Percentiles rank a stretch among this genome's conserved stretches.
Evolutionary conservation across 108 stramenopile genomes (phyloP).

Genomic region (Mediolabrus comicus): DNA sequence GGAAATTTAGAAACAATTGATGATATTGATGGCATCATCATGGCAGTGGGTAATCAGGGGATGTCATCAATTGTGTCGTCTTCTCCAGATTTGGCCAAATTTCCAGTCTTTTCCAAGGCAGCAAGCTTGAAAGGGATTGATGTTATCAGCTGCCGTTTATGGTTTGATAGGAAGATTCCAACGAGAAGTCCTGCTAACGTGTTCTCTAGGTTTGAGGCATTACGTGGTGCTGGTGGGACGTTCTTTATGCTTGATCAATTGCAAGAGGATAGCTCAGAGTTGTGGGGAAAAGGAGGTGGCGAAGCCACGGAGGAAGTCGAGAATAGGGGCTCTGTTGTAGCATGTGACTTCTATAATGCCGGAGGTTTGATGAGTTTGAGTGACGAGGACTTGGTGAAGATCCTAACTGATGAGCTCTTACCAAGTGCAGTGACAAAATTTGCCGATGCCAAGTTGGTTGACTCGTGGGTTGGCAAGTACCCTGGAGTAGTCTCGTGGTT

Average conservation of each 20-base stretch:
- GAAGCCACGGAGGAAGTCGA: conserved; percentile 10
- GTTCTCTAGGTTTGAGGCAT: conserved; percentile 82
- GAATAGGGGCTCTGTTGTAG: conserved; percentile 76
- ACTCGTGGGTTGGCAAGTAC: conserved; percentile 89
- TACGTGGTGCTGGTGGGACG: conserved; percentile 89
- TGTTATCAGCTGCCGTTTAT: conserved; percentile 81
- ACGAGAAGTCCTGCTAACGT: conserved; percentile 93
- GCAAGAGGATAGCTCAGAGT: conserved; percentile 58
- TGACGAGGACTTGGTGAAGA: conserved; percentile 83
- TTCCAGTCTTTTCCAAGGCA: conserved; percentile 67
- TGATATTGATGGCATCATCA: conserved; percentile 76
- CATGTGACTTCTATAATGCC: conserved; percentile 93
- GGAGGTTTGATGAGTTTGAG: conserved; percentile 75
- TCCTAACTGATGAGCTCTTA: conserved; percentile 76
- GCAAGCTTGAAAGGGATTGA: conserved; percentile 85
- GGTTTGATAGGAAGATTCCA: conserved; percentile 77
- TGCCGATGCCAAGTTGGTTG: conserved; percentile 76
- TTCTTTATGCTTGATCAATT: conserved; percentile 95
- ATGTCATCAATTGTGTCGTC: conserved; percentile 76
- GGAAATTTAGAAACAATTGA: conserved; percentile 47
- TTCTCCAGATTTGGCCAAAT: conserved; percentile 69
- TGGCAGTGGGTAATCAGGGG: conserved; percentile 86
- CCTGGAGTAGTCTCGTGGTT: conserved; percentile 86
- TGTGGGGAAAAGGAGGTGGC: conserved; percentile 68
- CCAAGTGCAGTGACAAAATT: conserved; percentile 79